These are phyloP conservation scores for Stentor coeruleus DNA, from an alignment of 73 alveolate genomes.

Conservation along the genomic window DNA sequence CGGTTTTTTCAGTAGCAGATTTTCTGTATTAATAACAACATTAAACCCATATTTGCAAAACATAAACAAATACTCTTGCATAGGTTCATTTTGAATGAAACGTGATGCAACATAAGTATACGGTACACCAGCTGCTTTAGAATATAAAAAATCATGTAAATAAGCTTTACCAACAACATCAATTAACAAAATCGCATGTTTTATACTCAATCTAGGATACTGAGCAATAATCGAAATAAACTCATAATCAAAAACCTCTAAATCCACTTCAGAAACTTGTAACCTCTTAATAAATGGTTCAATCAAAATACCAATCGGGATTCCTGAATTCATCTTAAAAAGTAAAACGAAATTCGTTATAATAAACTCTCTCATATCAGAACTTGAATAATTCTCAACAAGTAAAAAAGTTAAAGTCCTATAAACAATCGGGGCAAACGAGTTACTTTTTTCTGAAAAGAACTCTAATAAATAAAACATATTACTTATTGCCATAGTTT, in stretches of 20 bases:
- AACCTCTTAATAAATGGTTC: constrained; percentile 91
- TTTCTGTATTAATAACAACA: constrained; percentile 62
- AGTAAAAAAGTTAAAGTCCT: constrained; percentile 82
- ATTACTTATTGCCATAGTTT: constrained; percentile 45
- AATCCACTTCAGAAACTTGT: constrained; percentile 69
- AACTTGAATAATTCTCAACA: constrained; percentile 87
- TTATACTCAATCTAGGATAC: constrained; percentile 86
- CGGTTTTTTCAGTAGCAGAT: constrained; percentile 32
- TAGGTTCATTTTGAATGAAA: constrained; percentile 46
- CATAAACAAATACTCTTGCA: constrained; percentile 69
- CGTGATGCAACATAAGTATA: constrained; percentile 60
- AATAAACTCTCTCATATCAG: constrained; percentile 80
- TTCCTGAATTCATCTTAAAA: constrained; percentile 68
- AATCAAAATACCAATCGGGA: constrained; percentile 88
- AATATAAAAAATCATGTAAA: constrained; percentile 61
- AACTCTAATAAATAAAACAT: constrained; percentile 63
- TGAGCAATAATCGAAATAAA: constrained; percentile 85
- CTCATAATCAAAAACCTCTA: constrained; percentile 89
- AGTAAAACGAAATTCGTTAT: constrained; percentile 70
- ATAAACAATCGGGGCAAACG: constrained; percentile 88
- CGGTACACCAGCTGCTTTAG: constrained; percentile 69
- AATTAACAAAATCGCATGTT: constrained; percentile 81
- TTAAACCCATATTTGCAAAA: constrained; percentile 64
- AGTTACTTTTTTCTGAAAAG: constrained; percentile 83
- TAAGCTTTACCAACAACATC: constrained; percentile 91